Conservation (phyloP, 2,329 filamentous ascomycete species). For the Phyllosticta citriasiana region DNA sequence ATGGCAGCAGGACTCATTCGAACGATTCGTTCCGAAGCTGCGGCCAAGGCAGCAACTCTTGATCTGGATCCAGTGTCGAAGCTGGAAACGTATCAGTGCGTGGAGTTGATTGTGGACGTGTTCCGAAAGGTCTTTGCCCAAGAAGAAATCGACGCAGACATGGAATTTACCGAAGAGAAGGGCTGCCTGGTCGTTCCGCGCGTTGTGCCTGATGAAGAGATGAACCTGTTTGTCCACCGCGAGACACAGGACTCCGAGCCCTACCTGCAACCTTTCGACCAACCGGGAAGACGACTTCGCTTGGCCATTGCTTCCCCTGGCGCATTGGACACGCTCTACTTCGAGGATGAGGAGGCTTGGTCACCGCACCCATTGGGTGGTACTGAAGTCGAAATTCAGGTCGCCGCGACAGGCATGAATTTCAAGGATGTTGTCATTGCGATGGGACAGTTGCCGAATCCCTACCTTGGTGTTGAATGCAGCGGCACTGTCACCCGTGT, state of each 20-base stretch:
- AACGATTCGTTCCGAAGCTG: conserved; percentile 6
- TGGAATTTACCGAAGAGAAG: conserved; percentile 5
- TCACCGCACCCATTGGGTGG: conserved; percentile 8
- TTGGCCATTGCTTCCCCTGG: conserved; percentile 5
- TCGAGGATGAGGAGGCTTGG: background rate
- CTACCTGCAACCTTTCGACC: conserved; percentile 4
- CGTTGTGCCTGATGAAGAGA: conserved; percentile 1
- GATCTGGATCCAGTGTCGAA: conserved; percentile 4
- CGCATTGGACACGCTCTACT: conserved; percentile 5
- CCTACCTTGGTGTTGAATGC: conserved; percentile 14
- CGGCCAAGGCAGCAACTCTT: background rate
- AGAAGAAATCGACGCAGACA: background rate
- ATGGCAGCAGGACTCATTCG: conserved; percentile 5
- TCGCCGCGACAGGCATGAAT: conserved; percentile 9
- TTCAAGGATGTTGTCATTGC: conserved; percentile 13
- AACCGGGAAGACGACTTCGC: background rate
- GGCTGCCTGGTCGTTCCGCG: conserved; percentile 5
- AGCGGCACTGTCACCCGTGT: conserved; percentile 13
- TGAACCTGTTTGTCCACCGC: conserved; percentile 3
- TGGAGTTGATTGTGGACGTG: background rate
- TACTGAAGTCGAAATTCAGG: conserved; percentile 21
- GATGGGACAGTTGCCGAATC: conserved; percentile 14
- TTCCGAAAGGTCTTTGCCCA: background rate
- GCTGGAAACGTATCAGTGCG: background rate
- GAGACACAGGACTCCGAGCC: background rate